Base-by-base conservation (phyloP, 768 basidiomycete species). In the Trametopsis cervina region DNA sequence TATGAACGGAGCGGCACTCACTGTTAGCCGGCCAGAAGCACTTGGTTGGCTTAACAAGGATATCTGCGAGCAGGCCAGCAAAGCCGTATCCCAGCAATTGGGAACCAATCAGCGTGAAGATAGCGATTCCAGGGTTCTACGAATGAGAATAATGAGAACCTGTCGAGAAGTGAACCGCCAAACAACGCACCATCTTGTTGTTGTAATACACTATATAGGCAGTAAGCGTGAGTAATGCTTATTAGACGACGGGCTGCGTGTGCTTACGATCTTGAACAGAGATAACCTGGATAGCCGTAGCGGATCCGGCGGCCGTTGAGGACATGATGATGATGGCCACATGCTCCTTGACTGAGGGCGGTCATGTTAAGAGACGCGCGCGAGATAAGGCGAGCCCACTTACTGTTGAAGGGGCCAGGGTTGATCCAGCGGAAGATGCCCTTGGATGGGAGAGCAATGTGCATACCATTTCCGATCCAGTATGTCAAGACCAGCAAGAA, bases 401-500 rank as follows among this genome's bases (percentile, higher is more conserved):
- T 43, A 64, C 65, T 66, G 58, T 68, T 67, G 60, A 68, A 66
- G 12, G 67, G 61, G 25, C 66, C 68, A 24, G 69, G 69, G 52
- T 70, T 70, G 44, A 70, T 50, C 47, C 51, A 68, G 7, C 59
- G 51, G 55, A 62, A 64, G 36, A 60, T 44, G 18, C 62, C 63
- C 18, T 55, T 49, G 25, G 59, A 52, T 20, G 67, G 63, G 26
- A 70, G 56, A 17, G 58, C 46, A 44, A 53, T 54, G 50, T 72
- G 69, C 56, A 78, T 61, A 11, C 60, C 58, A 36, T 67, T 67
- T 1, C 77, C 79, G 10, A 78, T 61, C 40, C 78, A 69, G 55
- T 75, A 78, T 15, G 74, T 71, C 26, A 80, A 65, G 46, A 80
- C 71, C 42, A 75, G 69, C 11, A 77, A 61, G 66, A 77, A 76